Conservation (phyloP, 805 yeast genomes). For the Spencermartinsiella europaea region DNA sequence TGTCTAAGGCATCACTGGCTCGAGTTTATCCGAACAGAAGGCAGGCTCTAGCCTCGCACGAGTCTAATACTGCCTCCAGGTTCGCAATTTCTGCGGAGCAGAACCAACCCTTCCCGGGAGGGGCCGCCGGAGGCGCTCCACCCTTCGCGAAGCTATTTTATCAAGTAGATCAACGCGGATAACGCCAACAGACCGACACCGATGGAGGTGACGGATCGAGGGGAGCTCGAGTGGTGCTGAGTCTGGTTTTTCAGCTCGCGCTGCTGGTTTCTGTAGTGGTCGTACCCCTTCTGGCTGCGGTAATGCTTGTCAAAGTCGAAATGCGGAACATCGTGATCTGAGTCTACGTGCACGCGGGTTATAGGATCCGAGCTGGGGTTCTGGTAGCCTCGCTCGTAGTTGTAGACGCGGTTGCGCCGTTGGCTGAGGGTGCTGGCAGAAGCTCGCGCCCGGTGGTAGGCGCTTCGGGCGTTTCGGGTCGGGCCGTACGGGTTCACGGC, state of each 20-base stretch:
- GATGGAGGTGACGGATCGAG: too few relatives aligned
- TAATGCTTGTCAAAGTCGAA: conserved; percentile 33
- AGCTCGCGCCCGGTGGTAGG: not conserved
- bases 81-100: too few relatives aligned
- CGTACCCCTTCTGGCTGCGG: conserved; percentile 30
- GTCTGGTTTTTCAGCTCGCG: not conserved
- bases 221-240: not conserved
- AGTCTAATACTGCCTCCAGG: too few relatives aligned
- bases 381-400: conserved; percentile 15
- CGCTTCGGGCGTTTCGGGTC: conserved; percentile 3
- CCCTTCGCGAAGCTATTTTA: too few relatives aligned
- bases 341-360: conserved; percentile 20
- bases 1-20: too few relatives aligned
- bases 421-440: conserved; percentile 2
- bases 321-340: conserved; percentile 34
- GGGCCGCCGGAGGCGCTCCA: too few relatives aligned
- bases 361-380: conserved; percentile 21
- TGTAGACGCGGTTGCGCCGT: conserved; percentile 14
- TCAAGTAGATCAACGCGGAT: too few relatives aligned
- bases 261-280: conserved; percentile 22
- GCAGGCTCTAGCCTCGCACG: too few relatives aligned
- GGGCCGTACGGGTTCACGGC: conserved; percentile 8
- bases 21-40: too few relatives aligned
- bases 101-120: too few relatives aligned
- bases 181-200: too few relatives aligned